Evolutionary conservation across 257 asterid species (phyloP).

Genomic region (Mitragyna speciosa): DNA sequence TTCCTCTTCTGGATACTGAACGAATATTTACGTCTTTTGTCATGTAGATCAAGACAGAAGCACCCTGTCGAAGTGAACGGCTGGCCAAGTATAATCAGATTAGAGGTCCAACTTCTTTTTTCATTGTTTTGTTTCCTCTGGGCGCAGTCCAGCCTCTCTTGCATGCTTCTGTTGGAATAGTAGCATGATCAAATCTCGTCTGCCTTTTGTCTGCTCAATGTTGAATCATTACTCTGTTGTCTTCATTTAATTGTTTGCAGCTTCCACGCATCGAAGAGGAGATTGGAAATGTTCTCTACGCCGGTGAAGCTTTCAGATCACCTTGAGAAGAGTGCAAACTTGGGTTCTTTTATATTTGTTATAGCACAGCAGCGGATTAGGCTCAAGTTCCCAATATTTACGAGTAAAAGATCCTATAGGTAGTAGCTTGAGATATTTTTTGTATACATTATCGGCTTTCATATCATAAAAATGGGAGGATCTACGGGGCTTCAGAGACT

Average conservation of each 20-base stretch:
- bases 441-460: background rate
- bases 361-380: background rate
- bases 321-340: slow-evolving; percentile 38
- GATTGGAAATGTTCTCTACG: slow-evolving; percentile 87
- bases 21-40: slow-evolving; percentile 10
- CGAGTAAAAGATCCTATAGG: background rate
- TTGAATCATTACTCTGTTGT: background rate
- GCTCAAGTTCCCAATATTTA: background rate
- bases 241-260: slow-evolving; percentile 34
- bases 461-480: slow-evolving; percentile 3
- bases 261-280: slow-evolving; percentile 97
- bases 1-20: background rate
- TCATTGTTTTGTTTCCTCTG: background rate
- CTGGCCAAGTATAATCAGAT: slow-evolving; percentile 98
- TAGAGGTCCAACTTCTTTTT: background rate
- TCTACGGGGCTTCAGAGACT: background rate
- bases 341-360: background rate
- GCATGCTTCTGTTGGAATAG: too few species aligned
- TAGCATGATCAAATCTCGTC: background rate
- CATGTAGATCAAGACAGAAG: slow-evolving; percentile 89
- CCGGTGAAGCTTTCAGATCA: slow-evolving; percentile 91
- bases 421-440: background rate
- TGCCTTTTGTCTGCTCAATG: background rate
- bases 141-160: too few species aligned
- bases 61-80: slow-evolving; percentile 98